phyloP scores from a whole-genome alignment of 371 early-diverging fungal species.

The Conidiobolus incongruus region DNA sequence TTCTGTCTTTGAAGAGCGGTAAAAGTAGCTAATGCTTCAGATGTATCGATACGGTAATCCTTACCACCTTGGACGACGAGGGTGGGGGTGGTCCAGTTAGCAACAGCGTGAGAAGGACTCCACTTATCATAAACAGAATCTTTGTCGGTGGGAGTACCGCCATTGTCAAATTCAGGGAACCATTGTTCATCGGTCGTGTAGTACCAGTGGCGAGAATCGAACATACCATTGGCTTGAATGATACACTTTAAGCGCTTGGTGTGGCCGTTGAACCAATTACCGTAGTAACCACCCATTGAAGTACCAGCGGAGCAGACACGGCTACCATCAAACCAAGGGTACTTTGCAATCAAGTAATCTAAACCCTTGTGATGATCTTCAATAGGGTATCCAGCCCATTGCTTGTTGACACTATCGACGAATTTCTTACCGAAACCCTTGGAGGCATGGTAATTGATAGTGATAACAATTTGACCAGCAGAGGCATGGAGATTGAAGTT shows the following conservation, averaged over 20 bases:
- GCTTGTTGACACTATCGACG: constrained; percentile 36
- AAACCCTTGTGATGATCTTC: constrained; percentile 46
- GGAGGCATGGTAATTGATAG: constrained; percentile 57
- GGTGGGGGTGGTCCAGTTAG: constrained; percentile 55
- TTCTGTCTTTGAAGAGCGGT: constrained; percentile 52
- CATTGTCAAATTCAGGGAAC: no score
- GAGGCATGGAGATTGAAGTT: constrained; percentile 52
- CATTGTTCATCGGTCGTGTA: constrained; percentile 59
- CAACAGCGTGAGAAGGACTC: constrained; percentile 46
- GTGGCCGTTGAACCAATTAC: constrained; percentile 40
- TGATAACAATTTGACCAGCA: constrained; percentile 48
- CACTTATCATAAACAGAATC: constrained; percentile 24
- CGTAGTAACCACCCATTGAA: no score
- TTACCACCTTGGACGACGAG: no score
- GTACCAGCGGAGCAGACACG: constrained; percentile 63
- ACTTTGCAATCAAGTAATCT: constrained; percentile 27
- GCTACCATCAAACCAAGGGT: constrained; percentile 33
- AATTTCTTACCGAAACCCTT: constrained; percentile 65
- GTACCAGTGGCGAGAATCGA: constrained; percentile 29
- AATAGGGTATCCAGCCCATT: constrained; percentile 81
- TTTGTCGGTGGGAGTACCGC: no score
- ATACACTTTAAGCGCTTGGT: constrained; percentile 43
- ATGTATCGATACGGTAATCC: constrained; percentile 41
- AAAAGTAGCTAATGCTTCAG: constrained; percentile 49
- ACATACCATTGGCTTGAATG: constrained; percentile 65